These are phyloP conservation scores for Sclerotinia spermophila DNA, from an alignment of 2,329 filamentous ascomycete genomes.

Conservation along the genomic window DNA sequence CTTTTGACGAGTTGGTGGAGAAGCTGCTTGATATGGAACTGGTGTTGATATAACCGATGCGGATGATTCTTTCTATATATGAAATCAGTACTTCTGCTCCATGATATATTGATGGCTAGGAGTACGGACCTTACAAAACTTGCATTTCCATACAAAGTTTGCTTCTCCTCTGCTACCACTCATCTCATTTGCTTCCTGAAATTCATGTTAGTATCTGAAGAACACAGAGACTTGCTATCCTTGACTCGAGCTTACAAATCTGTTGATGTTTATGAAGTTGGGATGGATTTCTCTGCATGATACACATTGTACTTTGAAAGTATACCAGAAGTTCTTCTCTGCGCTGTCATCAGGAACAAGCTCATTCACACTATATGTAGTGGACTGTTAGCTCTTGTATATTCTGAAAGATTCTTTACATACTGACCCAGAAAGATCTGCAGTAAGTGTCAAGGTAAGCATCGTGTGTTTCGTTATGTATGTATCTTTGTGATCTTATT, in stretches of 20 bases:
- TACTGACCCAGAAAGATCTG: constrained; percentile 65
- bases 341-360: constrained; percentile 79
- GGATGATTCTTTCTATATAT: constrained; percentile 69
- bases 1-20: constrained; percentile 71
- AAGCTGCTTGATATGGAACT: constrained; percentile 64
- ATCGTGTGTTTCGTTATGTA: constrained; percentile 38
- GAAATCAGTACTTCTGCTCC: not conserved
- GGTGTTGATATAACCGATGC: constrained; percentile 78
- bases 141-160: constrained; percentile 99
- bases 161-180: constrained; percentile 92
- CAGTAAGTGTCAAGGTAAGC: constrained; percentile 63
- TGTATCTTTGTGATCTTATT: not conserved
- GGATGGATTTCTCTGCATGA: constrained; percentile 88
- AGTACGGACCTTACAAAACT: constrained; percentile 80
- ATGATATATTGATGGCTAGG: too few species aligned
- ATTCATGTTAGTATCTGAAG: not conserved
- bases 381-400: constrained; percentile 4
- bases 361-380: constrained; percentile 70
- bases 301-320: constrained; percentile 97
- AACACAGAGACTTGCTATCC: too few species aligned
- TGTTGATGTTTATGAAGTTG: constrained; percentile 81
- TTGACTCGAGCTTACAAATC: constrained; percentile 60
- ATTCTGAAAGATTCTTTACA: not conserved
- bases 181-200: constrained; percentile 81
- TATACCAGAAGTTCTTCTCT: constrained; percentile 89